These are phyloP conservation scores for Tetrapisispora iriomotensis DNA, from an alignment of 805 yeast genomes.

Conservation along the genomic window DNA sequence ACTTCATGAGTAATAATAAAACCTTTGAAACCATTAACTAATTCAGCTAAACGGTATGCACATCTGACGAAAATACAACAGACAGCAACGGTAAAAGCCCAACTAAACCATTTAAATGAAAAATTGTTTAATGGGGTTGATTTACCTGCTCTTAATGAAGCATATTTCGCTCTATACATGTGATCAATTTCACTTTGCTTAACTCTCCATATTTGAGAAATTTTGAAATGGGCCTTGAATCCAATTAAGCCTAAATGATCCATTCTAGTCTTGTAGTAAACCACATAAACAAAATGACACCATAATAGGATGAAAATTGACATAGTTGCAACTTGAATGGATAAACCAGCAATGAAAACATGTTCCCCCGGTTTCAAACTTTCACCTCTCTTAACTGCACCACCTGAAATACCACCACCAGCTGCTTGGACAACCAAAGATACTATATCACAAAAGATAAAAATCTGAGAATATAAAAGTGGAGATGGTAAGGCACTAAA, in stretches of 20 bases:
- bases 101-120: constrained; percentile 35
- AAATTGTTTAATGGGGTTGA: constrained; percentile 17
- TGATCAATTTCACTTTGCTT: constrained; percentile 17
- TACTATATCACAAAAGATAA: constrained; percentile 55
- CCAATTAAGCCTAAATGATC: constrained; percentile 15
- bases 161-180: constrained; percentile 20
- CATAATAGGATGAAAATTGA: constrained; percentile 44
- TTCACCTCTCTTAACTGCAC: constrained; percentile 29
- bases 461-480: constrained; percentile 40
- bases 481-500: constrained; percentile 36
- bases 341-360: constrained; percentile 69
- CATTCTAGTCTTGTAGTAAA: constrained; percentile 27
- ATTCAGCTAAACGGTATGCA: constrained; percentile 62
- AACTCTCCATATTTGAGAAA: constrained; percentile 11
- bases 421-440: constrained; percentile 59
- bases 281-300: constrained; percentile 36
- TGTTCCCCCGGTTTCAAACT: constrained; percentile 18
- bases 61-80: constrained; percentile 55
- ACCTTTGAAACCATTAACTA: constrained; percentile 58
- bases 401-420: constrained; percentile 69
- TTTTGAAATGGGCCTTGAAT: constrained; percentile 1
- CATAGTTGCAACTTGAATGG: constrained; percentile 68
- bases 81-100: constrained; percentile 38
- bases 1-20: constrained; percentile 50
- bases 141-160: not conserved